Base-by-base conservation (phyloP, 2,329 filamentous ascomycete species). In the Tympanopsis confertula region DNA sequence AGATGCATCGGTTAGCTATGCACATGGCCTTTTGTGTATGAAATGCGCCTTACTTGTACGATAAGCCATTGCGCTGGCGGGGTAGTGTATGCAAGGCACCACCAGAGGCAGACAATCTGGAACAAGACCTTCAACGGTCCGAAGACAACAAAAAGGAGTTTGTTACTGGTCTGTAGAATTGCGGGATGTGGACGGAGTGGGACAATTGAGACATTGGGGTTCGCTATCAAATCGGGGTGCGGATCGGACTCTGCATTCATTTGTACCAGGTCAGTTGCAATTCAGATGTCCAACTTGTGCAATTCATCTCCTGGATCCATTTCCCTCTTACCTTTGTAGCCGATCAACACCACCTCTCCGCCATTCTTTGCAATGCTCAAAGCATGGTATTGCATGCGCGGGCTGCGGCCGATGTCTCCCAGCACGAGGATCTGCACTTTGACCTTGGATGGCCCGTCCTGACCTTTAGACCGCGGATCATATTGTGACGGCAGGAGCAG, bases 341-440 rank as follows among this genome's bases (percentile, higher is more conserved):
- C 91, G 47, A 98, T 80, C 12, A 98, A 64, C 54, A 89, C 79
- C 15, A 95, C 89, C 22, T 71, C 69, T 5, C 78, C 82, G 18
- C 86, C 86, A 52, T 87, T 78, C 50, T 80, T 83, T 29, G 86
- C 86, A 50, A 96, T 78, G 55, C 89, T 96, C 47, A 94, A 66
- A 15, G 89, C 89, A 70, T 98, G 91, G 51, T 98, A 96, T 54
- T 96, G 88, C 89, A 98, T 98, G 40, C 91, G 86, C 36, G 91
- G 91, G 55, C 89, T 96, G 35, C 88, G 78, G 28, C 91, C 91
- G 55, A 98, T 88, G 53, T 98, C 91, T 33, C 91, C 91, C 19
- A 98, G 72, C 14, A 98, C 91, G 13, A 98, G 70, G 38, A 98
- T 76, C 58, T 94, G 86, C 32, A 89, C 71, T 1, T 68, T 71